Evolutionary conservation across 257 asterid genomes (phyloP).

Genomic region (Cinchona pubescens): DNA sequence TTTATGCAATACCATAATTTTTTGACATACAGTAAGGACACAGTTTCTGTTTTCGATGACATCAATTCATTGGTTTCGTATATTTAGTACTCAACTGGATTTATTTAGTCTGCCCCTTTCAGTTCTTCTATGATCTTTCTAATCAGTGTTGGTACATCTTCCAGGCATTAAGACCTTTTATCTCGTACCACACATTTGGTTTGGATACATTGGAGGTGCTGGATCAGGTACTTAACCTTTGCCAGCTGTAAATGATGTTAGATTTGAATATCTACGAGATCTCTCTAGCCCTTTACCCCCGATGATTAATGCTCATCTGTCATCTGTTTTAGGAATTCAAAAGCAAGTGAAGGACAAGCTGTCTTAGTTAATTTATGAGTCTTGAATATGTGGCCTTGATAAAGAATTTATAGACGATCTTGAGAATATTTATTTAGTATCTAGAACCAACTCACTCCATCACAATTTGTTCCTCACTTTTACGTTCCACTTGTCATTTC

Average conservation of each 20-base stretch:
- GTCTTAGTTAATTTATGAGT: neutral
- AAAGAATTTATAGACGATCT: neutral
- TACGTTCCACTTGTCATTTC: no score
- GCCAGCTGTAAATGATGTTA: neutral
- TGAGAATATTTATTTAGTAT: neutral
- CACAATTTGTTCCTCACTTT: neutral
- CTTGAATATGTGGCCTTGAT: neutral
- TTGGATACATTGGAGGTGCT: conserved; percentile 42
- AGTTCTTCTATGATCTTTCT: neutral
- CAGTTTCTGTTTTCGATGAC: neutral
- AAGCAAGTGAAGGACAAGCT: neutral
- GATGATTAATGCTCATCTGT: neutral
- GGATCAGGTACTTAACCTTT: conserved; percentile 31
- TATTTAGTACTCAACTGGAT: neutral
- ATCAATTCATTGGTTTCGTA: neutral
- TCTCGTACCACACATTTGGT: conserved; percentile 61
- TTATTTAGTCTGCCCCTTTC: neutral
- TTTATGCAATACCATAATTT: neutral
- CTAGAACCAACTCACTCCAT: neutral
- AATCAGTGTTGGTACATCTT: neutral
- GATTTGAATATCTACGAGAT: neutral
- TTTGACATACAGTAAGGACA: neutral
- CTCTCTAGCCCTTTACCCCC: no score
- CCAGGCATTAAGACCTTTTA: conserved; percentile 63
- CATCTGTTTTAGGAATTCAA: neutral